Conservation (phyloP, 1,139 yeast genomes). For the Schizosaccharomyces versatilis region DNA sequence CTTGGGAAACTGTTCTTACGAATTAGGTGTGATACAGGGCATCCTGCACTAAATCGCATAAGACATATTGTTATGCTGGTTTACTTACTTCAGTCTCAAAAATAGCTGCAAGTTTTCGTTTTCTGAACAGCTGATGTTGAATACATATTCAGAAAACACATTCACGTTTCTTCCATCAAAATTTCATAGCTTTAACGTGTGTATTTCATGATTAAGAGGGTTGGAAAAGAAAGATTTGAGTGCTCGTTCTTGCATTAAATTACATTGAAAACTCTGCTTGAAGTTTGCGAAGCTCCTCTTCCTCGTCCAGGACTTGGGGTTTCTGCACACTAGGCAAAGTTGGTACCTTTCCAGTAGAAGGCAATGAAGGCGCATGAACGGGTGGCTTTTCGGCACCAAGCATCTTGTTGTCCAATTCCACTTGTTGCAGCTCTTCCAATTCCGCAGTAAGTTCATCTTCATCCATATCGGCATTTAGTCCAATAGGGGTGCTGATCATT, state of each 20-base stretch:
- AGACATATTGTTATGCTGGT: too few species aligned
- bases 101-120: too few species aligned
- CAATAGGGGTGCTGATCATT: conserved; percentile 82
- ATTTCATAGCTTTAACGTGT: too few species aligned
- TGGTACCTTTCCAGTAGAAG: conserved; percentile 20
- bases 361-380: conserved; percentile 17
- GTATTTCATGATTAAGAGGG: too few species aligned
- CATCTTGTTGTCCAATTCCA: conserved; percentile 41
- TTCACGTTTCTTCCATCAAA: too few species aligned
- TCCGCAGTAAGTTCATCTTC: conserved; percentile 81
- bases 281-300: conserved; percentile 28
- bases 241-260: not conserved
- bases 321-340: conserved; percentile 17
- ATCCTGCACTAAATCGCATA: too few species aligned
- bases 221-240: too few species aligned
- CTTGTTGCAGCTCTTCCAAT: conserved; percentile 69
- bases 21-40: too few species aligned
- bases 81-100: too few species aligned
- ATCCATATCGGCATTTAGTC: conserved; percentile 48
- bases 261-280: not conserved
- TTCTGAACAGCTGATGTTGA: too few species aligned
- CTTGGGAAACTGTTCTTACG: too few species aligned
- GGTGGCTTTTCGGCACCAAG: conserved; percentile 28
- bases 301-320: conserved; percentile 53
- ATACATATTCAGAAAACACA: too few species aligned